Evolutionary conservation across 371 early-diverging fungal genomes (phyloP), one percentile per base, ranked within the genome.

Genomic region (Nematocida sp.): DNA sequence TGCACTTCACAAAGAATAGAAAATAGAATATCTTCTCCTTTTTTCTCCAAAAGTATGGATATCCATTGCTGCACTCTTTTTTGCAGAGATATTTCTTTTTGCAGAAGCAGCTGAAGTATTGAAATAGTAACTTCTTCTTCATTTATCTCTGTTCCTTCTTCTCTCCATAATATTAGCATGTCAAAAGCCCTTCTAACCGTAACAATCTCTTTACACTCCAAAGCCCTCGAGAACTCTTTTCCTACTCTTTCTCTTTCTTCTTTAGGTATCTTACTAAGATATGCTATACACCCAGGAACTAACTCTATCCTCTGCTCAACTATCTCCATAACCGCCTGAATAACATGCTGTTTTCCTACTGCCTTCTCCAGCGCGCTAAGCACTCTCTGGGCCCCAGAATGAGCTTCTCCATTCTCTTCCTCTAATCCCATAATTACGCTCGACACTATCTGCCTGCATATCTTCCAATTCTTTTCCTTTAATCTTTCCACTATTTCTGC

Each of bases 31-130:
- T 36, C 42, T 5, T n/a, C 11, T 18, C 75, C 75, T 1, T 48
- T 33, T 7, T 38, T n/a, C 16, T 48, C 47, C 28, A 63, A 18
- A 3, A 61, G 3, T 5, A 30, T 11, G 4, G 30, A 30, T 9
- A 83, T 38, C 82, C 79, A 81, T 36, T 32, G 49, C 67, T 78
- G 78, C 32, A 79, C 71, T 61, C 79, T 56, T 59, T 82, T 83
- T 40, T 77, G 56, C 13, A 83, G 39, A 13, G 75, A 56, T 32
- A 78, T 60, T 38, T 83, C 83, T 55, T 77, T 82, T 54, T 54
- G 63, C 0, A 79, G 68, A 40, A 83, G 61, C 13, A 83, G 48
- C 40, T 78, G 60, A 23, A 83, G 54, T 20, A 79, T 59, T 18
- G 47, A 49, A 26, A 66, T 2, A 25, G 66, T 23, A 0, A 79